A percentile compares a stretch with the other conserved stretches of the same genome.
phyloP scores from a whole-genome alignment of 257 asterid genomes.

The Solanum lycopersicoides region DNA sequence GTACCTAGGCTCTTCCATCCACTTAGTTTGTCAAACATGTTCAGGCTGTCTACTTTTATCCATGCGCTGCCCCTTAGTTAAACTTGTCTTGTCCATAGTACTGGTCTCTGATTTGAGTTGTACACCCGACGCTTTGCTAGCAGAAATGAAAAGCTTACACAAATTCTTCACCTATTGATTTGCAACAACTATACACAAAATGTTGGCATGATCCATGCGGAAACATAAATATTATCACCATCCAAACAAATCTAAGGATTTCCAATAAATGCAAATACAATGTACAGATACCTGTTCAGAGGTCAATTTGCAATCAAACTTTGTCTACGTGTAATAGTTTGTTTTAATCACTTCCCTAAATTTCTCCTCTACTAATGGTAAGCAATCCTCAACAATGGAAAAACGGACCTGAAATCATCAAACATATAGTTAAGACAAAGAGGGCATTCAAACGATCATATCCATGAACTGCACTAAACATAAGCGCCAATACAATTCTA shows the following conservation, averaged over 20 bases:
- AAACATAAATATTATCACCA: background rate
- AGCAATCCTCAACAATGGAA: slow-evolving; percentile 46
- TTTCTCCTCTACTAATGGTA: slow-evolving; percentile 79
- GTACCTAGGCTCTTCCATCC: slow-evolving; percentile 18
- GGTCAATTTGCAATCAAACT: slow-evolving; percentile 60
- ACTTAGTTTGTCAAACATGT: slow-evolving; percentile 17
- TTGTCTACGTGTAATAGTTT: slow-evolving; percentile 55
- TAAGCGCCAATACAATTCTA: background rate
- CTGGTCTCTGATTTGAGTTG: background rate
- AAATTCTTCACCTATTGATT: slow-evolving; percentile 53
- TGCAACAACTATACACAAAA: slow-evolving; percentile 1
- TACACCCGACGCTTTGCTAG: slow-evolving; percentile 18
- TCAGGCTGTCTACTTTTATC: background rate
- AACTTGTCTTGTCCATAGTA: background rate
- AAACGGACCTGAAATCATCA: slow-evolving; percentile 59
- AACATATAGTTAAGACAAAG: background rate
- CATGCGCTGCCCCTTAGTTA: background rate
- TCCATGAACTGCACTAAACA: background rate
- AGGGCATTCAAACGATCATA: background rate
- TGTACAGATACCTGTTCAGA: slow-evolving; percentile 49
- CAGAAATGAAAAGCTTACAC: slow-evolving; percentile 46
- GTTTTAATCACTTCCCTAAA: slow-evolving; percentile 57
- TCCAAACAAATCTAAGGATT: background rate
- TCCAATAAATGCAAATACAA: background rate
- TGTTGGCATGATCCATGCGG: background rate